A percentile compares a stretch with the other conserved stretches of the same genome.
These are phyloP conservation scores for Paspalum notatum DNA, from an alignment of 176 grass and related monocot genomes.

Conservation along the genomic window DNA sequence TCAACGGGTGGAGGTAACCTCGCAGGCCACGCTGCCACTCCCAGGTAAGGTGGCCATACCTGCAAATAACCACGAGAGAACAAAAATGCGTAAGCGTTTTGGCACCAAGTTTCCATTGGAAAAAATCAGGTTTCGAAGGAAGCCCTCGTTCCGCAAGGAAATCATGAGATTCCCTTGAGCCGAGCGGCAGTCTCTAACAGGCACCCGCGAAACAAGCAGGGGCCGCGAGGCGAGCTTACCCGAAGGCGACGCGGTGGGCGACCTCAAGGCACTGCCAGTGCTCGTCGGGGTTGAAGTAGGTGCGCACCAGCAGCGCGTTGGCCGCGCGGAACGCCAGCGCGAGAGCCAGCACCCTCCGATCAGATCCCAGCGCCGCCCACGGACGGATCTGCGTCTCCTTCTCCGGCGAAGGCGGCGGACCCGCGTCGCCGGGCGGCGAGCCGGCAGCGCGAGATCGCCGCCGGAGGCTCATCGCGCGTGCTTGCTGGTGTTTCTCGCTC, in stretches of 20 bases:
- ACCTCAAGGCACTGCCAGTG: constrained; percentile 99
- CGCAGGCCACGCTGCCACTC: constrained; percentile 89
- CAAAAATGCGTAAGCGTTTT: background rate
- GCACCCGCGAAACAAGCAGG: background rate
- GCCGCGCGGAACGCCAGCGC: constrained; percentile 64
- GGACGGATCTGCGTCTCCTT: background rate
- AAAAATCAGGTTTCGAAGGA: background rate
- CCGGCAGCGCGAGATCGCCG: constrained; percentile 38
- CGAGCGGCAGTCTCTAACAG: background rate
- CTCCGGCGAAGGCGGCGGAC: background rate
- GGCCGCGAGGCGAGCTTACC: constrained; percentile 42
- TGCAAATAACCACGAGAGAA: constrained; percentile 19
- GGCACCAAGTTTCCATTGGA: background rate
- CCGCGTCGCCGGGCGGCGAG: background rate
- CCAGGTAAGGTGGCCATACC: constrained; percentile 93
- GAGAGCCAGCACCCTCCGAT: constrained; percentile 58
- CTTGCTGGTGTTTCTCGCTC: background rate
- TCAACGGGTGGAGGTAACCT: constrained; percentile 79
- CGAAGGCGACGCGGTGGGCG: constrained; percentile 80
- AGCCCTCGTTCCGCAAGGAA: background rate
- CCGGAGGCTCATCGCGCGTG: constrained; percentile 49
- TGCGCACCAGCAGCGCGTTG: constrained; percentile 77
- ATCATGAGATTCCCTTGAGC: background rate
- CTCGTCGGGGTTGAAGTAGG: constrained; percentile 97
- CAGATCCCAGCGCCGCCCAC: constrained; percentile 30